phyloP scores from a whole-genome alignment of 2,329 filamentous ascomycete genomes.

The Escovopsis sp. region DNA sequence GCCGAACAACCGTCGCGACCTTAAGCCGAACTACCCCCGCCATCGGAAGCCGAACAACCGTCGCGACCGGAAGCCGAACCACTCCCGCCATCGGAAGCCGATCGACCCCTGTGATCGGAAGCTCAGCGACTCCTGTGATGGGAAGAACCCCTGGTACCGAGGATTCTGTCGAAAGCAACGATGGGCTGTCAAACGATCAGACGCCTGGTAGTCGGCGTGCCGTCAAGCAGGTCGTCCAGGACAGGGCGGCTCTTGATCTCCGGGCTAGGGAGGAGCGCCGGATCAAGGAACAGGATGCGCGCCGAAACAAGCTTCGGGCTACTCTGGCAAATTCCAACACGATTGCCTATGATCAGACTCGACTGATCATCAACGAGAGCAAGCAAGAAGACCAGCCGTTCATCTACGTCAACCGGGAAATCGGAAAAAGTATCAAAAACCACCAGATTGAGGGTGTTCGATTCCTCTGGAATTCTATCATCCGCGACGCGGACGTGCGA shows the following conservation, averaged over 20 bases:
- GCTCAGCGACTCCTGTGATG: no score
- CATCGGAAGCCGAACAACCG: constrained; percentile 15
- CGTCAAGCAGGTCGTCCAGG: constrained; percentile 19
- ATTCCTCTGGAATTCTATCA: constrained; percentile 79
- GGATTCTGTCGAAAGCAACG: constrained; percentile 7
- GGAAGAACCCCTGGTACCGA: constrained; percentile 4
- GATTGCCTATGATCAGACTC: constrained; percentile 29
- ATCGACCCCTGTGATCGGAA: constrained; percentile 15
- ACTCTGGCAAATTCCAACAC: constrained; percentile 29
- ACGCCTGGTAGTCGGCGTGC: constrained; percentile 9
- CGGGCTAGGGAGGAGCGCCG: constrained; percentile 42
- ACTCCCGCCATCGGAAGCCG: no score
- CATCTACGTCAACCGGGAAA: constrained; percentile 49
- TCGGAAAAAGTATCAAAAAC: constrained; percentile 53
- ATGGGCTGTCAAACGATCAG: constrained; percentile 1
- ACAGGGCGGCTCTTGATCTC: constrained; percentile 30
- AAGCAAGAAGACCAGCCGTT: constrained; percentile 45
- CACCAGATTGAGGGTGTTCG: constrained; percentile 72
- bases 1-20: no score
- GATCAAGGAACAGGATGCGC: constrained; percentile 37
- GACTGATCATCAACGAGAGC: constrained; percentile 51
- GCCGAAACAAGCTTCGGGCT: constrained; percentile 31
- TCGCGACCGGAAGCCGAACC: constrained; percentile 17
- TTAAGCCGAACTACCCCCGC: no score
- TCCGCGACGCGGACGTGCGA: constrained; percentile 39